Evolutionary conservation across 345 rosid genomes (phyloP).

Genomic region (Odontarrhena argentea): DNA sequence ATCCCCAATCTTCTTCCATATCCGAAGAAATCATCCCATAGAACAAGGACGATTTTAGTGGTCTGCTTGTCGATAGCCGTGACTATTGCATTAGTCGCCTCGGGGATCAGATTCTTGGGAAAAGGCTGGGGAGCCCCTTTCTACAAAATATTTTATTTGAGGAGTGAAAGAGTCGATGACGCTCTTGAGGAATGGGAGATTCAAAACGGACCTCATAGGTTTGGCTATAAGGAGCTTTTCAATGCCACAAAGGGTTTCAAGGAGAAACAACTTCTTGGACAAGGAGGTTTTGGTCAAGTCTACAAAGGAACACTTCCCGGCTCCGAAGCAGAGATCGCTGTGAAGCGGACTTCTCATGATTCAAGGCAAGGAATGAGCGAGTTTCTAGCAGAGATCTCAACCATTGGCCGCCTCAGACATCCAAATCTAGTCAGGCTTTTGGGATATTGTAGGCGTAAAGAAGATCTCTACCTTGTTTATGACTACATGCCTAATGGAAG

Average conservation of each 20-base stretch:
- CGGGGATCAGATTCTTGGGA: too few relatives aligned
- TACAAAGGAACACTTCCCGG: conserved; percentile 50
- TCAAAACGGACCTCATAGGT: conserved; percentile 50
- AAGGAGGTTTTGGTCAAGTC: conserved; percentile 57
- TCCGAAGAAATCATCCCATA: too few relatives aligned
- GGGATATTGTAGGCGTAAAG: conserved; percentile 47
- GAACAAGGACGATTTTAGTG: too few relatives aligned
- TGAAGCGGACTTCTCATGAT: conserved; percentile 51
- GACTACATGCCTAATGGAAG: conserved; percentile 56
- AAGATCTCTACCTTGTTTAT: conserved; percentile 47
- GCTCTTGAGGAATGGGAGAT: conserved; percentile 55
- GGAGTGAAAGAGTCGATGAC: conserved; percentile 34
- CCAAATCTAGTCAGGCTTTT: conserved; percentile 44
- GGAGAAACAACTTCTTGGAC: conserved; percentile 49
- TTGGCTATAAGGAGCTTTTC: conserved; percentile 46
- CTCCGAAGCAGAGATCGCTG: conserved; percentile 46
- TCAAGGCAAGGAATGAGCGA: conserved; percentile 53
- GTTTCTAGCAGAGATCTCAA: conserved; percentile 52
- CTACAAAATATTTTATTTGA: conserved; percentile 16
- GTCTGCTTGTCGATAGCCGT: too few relatives aligned
- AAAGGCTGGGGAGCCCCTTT: too few relatives aligned
- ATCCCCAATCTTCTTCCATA: too few relatives aligned
- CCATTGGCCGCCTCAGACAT: conserved; percentile 44
- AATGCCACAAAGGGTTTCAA: conserved; percentile 52
- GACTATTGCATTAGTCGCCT: too few relatives aligned